Evolutionary conservation across 306 rosid genomes (phyloP).

Genomic region (Ammopiptanthus mongolicus): DNA sequence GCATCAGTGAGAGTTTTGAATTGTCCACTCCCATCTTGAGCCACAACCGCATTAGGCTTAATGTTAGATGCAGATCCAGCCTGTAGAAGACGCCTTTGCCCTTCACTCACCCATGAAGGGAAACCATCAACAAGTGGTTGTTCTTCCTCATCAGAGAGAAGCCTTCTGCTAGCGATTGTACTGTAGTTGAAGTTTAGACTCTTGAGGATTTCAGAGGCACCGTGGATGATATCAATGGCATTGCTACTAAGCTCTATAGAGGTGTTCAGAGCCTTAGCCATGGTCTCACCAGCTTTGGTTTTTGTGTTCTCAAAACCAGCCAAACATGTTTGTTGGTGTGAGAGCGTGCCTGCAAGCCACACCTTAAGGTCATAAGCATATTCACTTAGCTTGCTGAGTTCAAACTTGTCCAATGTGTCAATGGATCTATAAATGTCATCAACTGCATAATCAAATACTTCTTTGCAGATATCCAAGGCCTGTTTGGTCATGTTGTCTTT

Average conservation of each 20-base stretch:
- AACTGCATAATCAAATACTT: conserved; percentile 51
- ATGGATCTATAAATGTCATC: conserved; percentile 41
- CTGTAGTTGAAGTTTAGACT: background rate
- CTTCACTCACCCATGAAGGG: conserved; percentile 44
- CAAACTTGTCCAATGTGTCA: conserved; percentile 33
- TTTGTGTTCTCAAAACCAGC: conserved; percentile 53
- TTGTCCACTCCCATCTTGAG: conserved; percentile 61
- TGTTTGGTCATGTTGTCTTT: conserved; percentile 43
- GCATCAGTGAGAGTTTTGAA: conserved; percentile 58
- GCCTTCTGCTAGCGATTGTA: conserved; percentile 1
- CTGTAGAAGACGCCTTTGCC: conserved; percentile 23
- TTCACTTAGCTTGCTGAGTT: conserved; percentile 19
- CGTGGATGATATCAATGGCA: conserved; percentile 56
- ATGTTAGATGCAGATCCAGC: background rate
- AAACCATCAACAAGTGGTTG: background rate
- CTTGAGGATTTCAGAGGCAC: background rate
- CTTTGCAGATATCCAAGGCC: conserved; percentile 54
- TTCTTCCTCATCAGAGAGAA: background rate
- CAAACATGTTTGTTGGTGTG: conserved; percentile 60
- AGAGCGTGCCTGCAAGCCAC: conserved; percentile 58
- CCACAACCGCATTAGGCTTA: conserved; percentile 50
- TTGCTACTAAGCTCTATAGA: conserved; percentile 51
- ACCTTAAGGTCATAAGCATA: conserved; percentile 48
- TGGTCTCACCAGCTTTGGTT: conserved; percentile 39
- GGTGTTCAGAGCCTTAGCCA: conserved; percentile 35